Evolutionary conservation across 495 filamentous ascomycete species (phyloP), one percentile per base, ranked within the genome.

Genomic region (Daldinia childiae): DNA sequence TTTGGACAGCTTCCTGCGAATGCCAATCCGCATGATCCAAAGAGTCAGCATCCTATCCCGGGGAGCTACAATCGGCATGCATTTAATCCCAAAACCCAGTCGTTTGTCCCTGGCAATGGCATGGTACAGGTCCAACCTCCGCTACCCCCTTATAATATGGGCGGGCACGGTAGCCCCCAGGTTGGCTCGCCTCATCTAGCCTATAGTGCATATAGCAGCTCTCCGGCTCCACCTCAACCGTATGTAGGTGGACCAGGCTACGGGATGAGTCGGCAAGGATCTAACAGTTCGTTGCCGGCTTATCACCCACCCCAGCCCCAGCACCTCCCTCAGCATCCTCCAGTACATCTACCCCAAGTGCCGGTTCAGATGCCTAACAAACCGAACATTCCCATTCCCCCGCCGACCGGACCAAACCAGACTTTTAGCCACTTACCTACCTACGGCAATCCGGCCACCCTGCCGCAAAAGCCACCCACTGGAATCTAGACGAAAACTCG

Each of bases 31-130:
- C 79, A 88, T 41, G 86, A 88, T 58, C 84, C 90, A 45, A 89
- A 90, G 75, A 88, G 85, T 52, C 85, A 90, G 65, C 92, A 95
- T 76, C 90, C 91, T 30, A 86, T 97, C 45, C 92, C 92, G 14
- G 92, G 91, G 17, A 93, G 90, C 79, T 96, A 91, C 78, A 91
- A 89, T 74, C 84, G 93, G 24, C 91, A 93, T 74, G 87, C 91
- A 21, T 97, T 98, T 83, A 97, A 98, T 72, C 94, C 94, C 0
- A 93, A 97, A 79, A 97, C 92, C 11, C 91, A 94, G 66, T 89
- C 93, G 2, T 98, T 98, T 75, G 87, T 97, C 45, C 94, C 94
- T 21, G 84, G 86, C 9, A 83, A 73, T 70, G 76, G 80, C 17
- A 83, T 86, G 71, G 74, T 76, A 21, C 77, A 83, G 4, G 74